phyloP scores from a whole-genome alignment of 371 early-diverging fungal genomes.

The Rhizopus delemar region DNA sequence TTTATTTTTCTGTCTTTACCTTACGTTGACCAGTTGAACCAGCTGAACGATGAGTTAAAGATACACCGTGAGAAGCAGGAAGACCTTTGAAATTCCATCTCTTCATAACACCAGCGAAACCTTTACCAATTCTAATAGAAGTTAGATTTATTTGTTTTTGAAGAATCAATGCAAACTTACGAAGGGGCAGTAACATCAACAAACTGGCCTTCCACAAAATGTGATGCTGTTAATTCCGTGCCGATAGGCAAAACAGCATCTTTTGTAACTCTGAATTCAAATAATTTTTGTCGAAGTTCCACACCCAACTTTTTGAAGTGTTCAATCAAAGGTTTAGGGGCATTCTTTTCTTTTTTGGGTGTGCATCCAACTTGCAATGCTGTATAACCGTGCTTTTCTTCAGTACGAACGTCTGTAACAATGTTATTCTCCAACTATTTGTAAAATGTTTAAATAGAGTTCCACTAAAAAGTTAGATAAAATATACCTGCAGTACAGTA shows the following conservation, averaged over 20 bases:
- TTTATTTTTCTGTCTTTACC: slow-evolving; percentile 38
- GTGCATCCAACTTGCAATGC: slow-evolving; percentile 84
- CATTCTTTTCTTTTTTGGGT: slow-evolving; percentile 61
- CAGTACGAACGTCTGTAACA: slow-evolving; percentile 68
- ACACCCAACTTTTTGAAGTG: slow-evolving; percentile 78
- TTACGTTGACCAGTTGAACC: slow-evolving; percentile 96
- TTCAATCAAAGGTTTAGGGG: slow-evolving; percentile 68
- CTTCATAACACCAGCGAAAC: slow-evolving; percentile 98
- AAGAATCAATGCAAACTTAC: slow-evolving; percentile 44
- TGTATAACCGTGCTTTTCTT: slow-evolving; percentile 65
- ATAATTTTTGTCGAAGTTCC: slow-evolving; percentile 72
- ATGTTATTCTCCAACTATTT: slow-evolving; percentile 70
- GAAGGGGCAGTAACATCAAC: slow-evolving; percentile 88
- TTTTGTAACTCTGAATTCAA: slow-evolving; percentile 82
- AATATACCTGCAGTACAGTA: slow-evolving; percentile 85
- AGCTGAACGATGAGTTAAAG: slow-evolving; percentile 84
- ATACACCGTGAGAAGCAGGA: slow-evolving; percentile 93
- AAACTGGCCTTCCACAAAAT: slow-evolving; percentile 93
- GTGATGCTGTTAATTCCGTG: slow-evolving; percentile 76
- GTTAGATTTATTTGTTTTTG: neutral
- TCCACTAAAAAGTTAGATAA: neutral
- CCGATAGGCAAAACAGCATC: slow-evolving; percentile 88
- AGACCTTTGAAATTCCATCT: slow-evolving; percentile 93
- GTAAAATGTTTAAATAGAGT: slow-evolving; percentile 3
- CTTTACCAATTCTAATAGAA: slow-evolving; percentile 80